phyloP scores from a whole-genome alignment of 495 filamentous ascomycete genomes.

The Ramalina intermedia region DNA sequence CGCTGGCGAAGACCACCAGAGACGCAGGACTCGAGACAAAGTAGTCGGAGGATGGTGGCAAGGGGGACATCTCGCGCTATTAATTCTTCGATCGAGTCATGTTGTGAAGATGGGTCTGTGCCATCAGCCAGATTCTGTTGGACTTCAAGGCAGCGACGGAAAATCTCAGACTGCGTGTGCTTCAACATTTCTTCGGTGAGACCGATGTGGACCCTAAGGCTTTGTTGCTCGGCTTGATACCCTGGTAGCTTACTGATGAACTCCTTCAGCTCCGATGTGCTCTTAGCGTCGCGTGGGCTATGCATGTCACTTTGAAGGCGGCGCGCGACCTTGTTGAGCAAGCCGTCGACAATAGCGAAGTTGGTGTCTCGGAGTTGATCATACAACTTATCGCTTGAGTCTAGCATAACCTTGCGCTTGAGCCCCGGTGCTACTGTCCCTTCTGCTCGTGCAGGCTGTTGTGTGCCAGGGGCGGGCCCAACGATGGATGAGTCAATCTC shows the following conservation, averaged over 20 bases:
- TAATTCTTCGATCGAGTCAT: slow-evolving; percentile 82
- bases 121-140: slow-evolving; percentile 95
- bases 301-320: slow-evolving; percentile 82
- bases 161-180: slow-evolving; percentile 72
- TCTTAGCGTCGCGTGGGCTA: slow-evolving; percentile 75
- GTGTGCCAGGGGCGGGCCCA: slow-evolving; percentile 48
- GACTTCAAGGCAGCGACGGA: slow-evolving; percentile 76
- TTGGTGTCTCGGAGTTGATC: slow-evolving; percentile 82
- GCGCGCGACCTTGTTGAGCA: slow-evolving; percentile 81
- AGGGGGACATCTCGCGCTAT: slow-evolving; percentile 74
- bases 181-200: slow-evolving; percentile 92
- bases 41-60: slow-evolving; percentile 61
- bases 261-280: slow-evolving; percentile 74
- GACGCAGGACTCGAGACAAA: slow-evolving; percentile 86
- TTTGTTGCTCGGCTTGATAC: slow-evolving; percentile 88
- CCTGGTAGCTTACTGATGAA: slow-evolving; percentile 85
- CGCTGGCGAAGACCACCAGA: slow-evolving; percentile 73
- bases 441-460: slow-evolving; percentile 39
- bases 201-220: slow-evolving; percentile 76
- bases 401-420: slow-evolving; percentile 83
- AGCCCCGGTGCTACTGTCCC: slow-evolving; percentile 43
- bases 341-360: slow-evolving; percentile 80
- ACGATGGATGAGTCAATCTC: slow-evolving; percentile 90
- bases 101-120: slow-evolving; percentile 72
- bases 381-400: slow-evolving; percentile 81